phyloP scores from a whole-genome alignment of 345 rosid genomes.

The Salix viminalis region DNA sequence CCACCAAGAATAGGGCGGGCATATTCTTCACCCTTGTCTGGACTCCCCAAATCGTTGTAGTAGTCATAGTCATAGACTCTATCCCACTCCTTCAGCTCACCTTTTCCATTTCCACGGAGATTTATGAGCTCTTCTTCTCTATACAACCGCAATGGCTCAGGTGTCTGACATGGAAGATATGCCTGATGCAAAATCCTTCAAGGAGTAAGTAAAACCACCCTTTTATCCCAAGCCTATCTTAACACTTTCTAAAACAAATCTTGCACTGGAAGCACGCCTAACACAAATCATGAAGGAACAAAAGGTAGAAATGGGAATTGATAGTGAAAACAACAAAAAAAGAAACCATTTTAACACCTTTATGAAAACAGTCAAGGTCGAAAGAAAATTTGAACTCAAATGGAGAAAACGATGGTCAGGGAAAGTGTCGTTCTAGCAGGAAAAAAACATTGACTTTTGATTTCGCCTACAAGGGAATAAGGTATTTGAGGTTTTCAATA shows the following conservation, averaged over 20 bases:
- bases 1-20: constrained; percentile 78
- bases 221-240: not conserved
- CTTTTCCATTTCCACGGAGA: constrained; percentile 62
- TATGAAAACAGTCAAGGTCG: not conserved
- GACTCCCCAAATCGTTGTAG: constrained; percentile 82
- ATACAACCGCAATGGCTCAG: constrained; percentile 51
- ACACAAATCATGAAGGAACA: not conserved
- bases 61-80: constrained; percentile 83
- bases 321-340: not conserved
- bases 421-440: not conserved
- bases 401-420: not conserved
- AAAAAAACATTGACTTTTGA: not conserved
- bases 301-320: not conserved
- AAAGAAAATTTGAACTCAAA: not conserved
- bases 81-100: constrained; percentile 78
- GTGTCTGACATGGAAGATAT: constrained; percentile 81
- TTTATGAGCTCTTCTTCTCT: constrained; percentile 66
- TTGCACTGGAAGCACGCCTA: not conserved
- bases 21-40: constrained; percentile 54
- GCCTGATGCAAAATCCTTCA: constrained; percentile 36
- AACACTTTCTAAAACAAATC: not conserved
- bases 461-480: not conserved
- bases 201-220: constrained; percentile 3
- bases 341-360: not conserved
- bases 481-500: not conserved